These are phyloP conservation scores for Puya raimondii DNA, from an alignment of 176 grass and related monocot species.

Conservation along the genomic window DNA sequence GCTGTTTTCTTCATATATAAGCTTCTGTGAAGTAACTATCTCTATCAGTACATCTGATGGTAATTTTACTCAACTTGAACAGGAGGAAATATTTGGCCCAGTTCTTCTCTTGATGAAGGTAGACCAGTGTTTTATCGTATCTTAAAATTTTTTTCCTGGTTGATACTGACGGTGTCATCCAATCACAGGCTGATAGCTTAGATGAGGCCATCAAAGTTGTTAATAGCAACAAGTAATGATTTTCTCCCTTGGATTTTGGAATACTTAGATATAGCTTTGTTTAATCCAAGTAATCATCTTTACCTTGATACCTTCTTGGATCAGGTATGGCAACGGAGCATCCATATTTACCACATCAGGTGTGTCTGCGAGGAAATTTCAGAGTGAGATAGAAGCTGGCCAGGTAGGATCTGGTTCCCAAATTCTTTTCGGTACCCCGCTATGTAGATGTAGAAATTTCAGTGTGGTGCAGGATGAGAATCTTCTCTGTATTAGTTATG, in stretches of 20 bases:
- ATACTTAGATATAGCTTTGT: neutral
- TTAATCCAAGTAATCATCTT: slow-evolving; percentile 8
- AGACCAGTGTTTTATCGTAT: slow-evolving; percentile 1
- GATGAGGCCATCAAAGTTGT: slow-evolving; percentile 87
- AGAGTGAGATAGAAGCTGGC: slow-evolving; percentile 87
- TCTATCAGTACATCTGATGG: slow-evolving; percentile 11
- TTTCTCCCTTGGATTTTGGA: slow-evolving; percentile 6
- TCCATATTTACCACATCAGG: slow-evolving; percentile 96
- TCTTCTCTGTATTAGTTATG: too few relatives aligned
- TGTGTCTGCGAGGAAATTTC: slow-evolving; percentile 73
- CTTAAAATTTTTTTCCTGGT: neutral
- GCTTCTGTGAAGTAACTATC: neutral
- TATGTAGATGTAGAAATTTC: neutral
- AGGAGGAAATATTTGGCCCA: slow-evolving; percentile 90
- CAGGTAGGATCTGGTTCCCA: slow-evolving; percentile 35
- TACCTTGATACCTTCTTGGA: slow-evolving; percentile 6
- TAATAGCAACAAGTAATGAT: slow-evolving; percentile 77
- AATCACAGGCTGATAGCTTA: slow-evolving; percentile 67
- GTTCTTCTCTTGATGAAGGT: slow-evolving; percentile 98
- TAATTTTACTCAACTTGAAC: slow-evolving; percentile 17
- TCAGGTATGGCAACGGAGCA: slow-evolving; percentile 87
- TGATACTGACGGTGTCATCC: slow-evolving; percentile 6
- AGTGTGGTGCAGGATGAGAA: too few relatives aligned
- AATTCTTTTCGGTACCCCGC: neutral
- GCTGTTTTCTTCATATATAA: neutral